These are phyloP conservation scores for Hypocrella siamensis DNA, from an alignment of 2,329 filamentous ascomycete species.

Conservation along the genomic window DNA sequence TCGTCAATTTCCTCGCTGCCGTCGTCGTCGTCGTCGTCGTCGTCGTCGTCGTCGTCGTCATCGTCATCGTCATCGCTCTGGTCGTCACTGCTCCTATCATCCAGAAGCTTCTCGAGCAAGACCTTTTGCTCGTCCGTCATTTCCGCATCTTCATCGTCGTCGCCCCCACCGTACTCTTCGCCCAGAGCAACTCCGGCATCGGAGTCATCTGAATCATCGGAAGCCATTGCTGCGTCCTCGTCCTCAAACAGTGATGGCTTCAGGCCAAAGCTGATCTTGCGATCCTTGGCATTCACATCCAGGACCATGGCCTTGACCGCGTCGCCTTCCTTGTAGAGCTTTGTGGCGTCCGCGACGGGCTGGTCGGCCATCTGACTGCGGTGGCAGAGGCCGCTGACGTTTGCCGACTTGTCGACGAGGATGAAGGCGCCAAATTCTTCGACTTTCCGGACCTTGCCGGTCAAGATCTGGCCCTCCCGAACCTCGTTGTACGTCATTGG, in stretches of 20 bases:
- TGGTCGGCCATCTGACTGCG: constrained; percentile 82
- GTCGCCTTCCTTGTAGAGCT: constrained; percentile 81
- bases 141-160: constrained; percentile 33
- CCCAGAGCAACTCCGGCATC: constrained; percentile 30
- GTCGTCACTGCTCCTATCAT: constrained; percentile 24
- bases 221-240: constrained; percentile 35
- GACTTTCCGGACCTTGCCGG: constrained; percentile 82
- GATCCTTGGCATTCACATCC: constrained; percentile 58
- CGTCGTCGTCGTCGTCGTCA: constrained; percentile 17
- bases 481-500: constrained; percentile 64
- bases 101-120: constrained; percentile 24
- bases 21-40: constrained; percentile 25
- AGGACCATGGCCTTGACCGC: constrained; percentile 83
- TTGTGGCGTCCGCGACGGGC: constrained; percentile 66
- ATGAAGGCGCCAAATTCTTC: constrained; percentile 94
- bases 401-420: constrained; percentile 69
- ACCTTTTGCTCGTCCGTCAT: constrained; percentile 19
- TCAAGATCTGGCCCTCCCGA: constrained; percentile 64
- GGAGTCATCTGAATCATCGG: constrained; percentile 25
- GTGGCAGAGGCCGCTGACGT: constrained; percentile 88
- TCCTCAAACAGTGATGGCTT: constrained; percentile 90
- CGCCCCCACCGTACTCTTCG: constrained; percentile 29
- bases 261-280: constrained; percentile 73
- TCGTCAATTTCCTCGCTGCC: constrained; percentile 19
- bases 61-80: constrained; percentile 19